Evolutionary conservation across 2,329 filamentous ascomycete genomes (phyloP).

Genomic region (Exophiala xenobiotica): DNA sequence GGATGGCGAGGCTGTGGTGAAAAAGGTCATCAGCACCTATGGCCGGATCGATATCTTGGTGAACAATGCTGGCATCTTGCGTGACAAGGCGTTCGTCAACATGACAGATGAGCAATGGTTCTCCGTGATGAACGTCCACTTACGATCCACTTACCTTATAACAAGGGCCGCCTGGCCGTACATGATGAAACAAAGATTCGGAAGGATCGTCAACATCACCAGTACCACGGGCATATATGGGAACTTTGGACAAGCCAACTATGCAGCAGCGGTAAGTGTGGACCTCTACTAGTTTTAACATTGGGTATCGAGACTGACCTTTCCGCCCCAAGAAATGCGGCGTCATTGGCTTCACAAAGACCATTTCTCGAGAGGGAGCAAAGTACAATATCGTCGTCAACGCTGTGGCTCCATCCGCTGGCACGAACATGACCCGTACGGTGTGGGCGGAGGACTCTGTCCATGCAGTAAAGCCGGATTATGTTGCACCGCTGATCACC

Average conservation of each 20-base stretch:
- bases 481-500: conserved; percentile 88
- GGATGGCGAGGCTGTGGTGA: conserved; percentile 85
- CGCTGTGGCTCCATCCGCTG: conserved; percentile 94
- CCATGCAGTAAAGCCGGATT: conserved; percentile 98
- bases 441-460: conserved; percentile 96
- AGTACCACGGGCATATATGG: conserved; percentile 97
- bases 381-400: conserved; percentile 99
- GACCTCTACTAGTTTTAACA: background rate
- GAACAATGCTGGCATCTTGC: conserved; percentile 96
- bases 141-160: conserved; percentile 90
- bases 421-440: conserved; percentile 89
- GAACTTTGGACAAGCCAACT: conserved; percentile 98
- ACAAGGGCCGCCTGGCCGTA: conserved; percentile 97
- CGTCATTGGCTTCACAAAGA: conserved; percentile 91
- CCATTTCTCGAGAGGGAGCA: conserved; percentile 83
- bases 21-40: conserved; percentile 86
- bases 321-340: conserved; percentile 65
- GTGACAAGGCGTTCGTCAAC: conserved; percentile 96
- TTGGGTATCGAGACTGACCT: background rate
- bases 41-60: conserved; percentile 91
- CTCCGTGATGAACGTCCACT: conserved; percentile 85
- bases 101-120: conserved; percentile 96
- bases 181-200: conserved; percentile 97
- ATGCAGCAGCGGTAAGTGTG: conserved; percentile 73
- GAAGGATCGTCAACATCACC: conserved; percentile 92